Evolutionary conservation across 441 rosid genomes (phyloP).

Genomic region (Adansonia rubrostipa): DNA sequence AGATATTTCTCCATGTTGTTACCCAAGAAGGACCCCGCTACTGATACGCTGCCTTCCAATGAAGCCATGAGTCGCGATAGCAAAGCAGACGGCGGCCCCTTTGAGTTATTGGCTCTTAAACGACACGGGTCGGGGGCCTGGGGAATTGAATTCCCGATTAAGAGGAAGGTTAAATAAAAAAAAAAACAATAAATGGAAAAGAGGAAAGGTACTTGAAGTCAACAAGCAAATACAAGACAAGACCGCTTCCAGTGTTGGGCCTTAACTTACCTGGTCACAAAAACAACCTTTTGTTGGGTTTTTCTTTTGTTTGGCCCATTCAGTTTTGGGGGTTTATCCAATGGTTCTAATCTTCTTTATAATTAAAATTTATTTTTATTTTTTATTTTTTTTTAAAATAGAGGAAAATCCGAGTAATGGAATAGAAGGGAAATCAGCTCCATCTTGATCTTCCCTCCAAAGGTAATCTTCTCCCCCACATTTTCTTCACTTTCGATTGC

Average conservation of each 20-base stretch:
- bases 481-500: not conserved
- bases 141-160: not conserved
- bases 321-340: no score
- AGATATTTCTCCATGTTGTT: conserved; percentile 64
- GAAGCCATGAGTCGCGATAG: conserved; percentile 37
- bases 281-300: no score
- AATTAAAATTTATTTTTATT: no score
- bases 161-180: not conserved
- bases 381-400: no score
- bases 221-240: no score
- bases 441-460: not conserved
- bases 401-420: not conserved
- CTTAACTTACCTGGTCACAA: no score
- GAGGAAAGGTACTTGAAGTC: no score
- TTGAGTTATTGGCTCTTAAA: conserved; percentile 2
- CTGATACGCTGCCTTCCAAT: conserved; percentile 24
- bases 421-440: not conserved
- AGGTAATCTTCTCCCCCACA: not conserved
- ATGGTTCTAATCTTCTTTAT: no score
- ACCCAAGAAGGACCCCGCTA: conserved; percentile 20
- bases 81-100: not conserved
- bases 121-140: conserved; percentile 4
- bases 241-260: no score
- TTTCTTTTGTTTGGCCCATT: no score
- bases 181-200: no score